Evolutionary conservation across 176 grass and related monocot genomes (phyloP).

Genomic region (Sorghum bicolor): DNA sequence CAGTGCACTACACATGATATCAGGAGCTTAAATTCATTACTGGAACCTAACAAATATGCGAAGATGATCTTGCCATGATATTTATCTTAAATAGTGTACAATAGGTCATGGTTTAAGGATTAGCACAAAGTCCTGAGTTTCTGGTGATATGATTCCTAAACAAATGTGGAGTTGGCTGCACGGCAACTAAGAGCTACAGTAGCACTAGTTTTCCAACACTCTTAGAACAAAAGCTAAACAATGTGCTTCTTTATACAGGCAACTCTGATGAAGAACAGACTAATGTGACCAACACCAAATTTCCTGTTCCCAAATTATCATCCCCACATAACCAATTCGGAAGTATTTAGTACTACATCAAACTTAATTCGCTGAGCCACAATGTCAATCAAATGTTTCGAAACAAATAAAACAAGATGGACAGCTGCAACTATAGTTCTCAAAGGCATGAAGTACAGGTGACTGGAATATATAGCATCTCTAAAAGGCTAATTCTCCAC

Average conservation of each 20-base stretch:
- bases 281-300: not conserved
- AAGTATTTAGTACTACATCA: not conserved
- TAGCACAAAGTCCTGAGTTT: not conserved
- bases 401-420: not conserved
- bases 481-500: not conserved
- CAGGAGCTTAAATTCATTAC: not conserved
- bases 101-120: not conserved
- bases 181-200: not conserved
- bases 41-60: not conserved
- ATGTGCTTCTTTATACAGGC: not conserved
- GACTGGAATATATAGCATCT: not conserved
- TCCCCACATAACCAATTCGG: not conserved
- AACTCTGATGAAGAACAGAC: not conserved
- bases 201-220: conserved; percentile 3
- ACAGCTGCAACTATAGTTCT: not conserved
- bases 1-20: not conserved
- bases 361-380: not conserved
- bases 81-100: not conserved
- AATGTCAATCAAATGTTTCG: not conserved
- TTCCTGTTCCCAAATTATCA: not conserved
- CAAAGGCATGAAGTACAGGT: not conserved
- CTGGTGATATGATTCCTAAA: not conserved
- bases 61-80: not conserved
- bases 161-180: not conserved
- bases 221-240: not conserved